Base-by-base conservation (phyloP, 192 early-diverging fungal genomes). In the Funneliformis geosporum region DNA sequence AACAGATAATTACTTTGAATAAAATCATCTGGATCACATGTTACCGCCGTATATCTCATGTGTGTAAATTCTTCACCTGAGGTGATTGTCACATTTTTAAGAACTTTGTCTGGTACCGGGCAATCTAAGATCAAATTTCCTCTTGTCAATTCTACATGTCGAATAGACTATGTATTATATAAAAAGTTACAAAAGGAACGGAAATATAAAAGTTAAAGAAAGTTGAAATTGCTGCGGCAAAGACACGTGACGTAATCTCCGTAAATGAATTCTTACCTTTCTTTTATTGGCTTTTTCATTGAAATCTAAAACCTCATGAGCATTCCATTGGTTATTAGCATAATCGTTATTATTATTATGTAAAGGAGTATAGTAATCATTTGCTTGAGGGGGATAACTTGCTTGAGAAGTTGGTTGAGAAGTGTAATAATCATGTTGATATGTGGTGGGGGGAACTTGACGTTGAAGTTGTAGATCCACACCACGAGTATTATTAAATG, bases 11-110 rank as follows among this genome's bases (percentile, higher is more conserved):
- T 89, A 40, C 86, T 80, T 18, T 83, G 55, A 14, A 80, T 21
- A 84, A 94, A 94, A 8, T 89, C 85, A 60, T 89, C 84, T 2
- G 89, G 89, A 79, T 90, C 89, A 76, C 90, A 93, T 23, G 93
- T 93, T 10, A 86, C 87, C 16, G 92, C 93, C 2, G 93, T 93
- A 79, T 94, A 94, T 4, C 92, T 86, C 88, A 92, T 86, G 55
- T 90, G 75, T 1, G 87, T 90, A 81, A 92, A 92, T 75, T 94
- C 93, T 23, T 91, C 86, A 5, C 80, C 88, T 10, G 76, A 55
- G 73, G 82, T 87, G 27, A 80, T 80, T 50, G 84, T 89, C 38
- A 89, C 81, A 11, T 84, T 80, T 16, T 84, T 80, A 72, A 93
- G 69, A 43, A 92, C 79, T 23, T 87, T 84, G 7, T 69, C 77